Conservation (phyloP, 2,329 filamentous ascomycete species). For the Trichoderma semiorbis region DNA sequence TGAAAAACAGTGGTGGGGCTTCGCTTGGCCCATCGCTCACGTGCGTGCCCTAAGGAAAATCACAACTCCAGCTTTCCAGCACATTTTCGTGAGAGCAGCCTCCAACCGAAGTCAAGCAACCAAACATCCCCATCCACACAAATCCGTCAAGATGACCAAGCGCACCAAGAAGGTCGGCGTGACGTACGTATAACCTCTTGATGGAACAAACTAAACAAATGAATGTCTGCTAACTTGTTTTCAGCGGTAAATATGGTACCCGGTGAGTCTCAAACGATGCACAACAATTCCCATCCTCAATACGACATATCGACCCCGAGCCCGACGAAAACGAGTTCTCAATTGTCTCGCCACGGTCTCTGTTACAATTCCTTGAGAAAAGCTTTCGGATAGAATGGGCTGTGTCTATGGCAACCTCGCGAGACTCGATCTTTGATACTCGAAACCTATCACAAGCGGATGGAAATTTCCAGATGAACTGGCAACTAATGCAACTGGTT, state of each 20-base stretch:
- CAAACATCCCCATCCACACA: constrained; percentile 34
- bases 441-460: neutral
- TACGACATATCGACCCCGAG: neutral
- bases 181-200: constrained; percentile 50
- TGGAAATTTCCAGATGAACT: neutral
- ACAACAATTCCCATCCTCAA: neutral
- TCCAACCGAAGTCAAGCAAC: constrained; percentile 31
- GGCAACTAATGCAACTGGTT: constrained; percentile 15
- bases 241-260: constrained; percentile 84
- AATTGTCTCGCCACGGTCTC: neutral
- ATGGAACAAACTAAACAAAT: neutral
- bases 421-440: neutral
- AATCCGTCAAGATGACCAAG: constrained; percentile 78
- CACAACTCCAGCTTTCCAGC: constrained; percentile 36
- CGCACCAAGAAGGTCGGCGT: constrained; percentile 97
- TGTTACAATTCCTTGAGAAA: neutral
- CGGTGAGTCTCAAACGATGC: constrained; percentile 58
- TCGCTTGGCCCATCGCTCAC: constrained; percentile 32
- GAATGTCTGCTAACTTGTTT: constrained; percentile 29
- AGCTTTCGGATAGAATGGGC: neutral
- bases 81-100: constrained; percentile 33
- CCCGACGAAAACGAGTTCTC: constrained; percentile 12
- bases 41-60: constrained; percentile 43
- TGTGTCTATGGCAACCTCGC: neutral
- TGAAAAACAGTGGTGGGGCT: constrained; percentile 16